A percentile compares a stretch with the other conserved stretches of the same genome.
Conservation (phyloP, 192 early-diverging fungal species). For the Lunasporangiospora selenospora region DNA sequence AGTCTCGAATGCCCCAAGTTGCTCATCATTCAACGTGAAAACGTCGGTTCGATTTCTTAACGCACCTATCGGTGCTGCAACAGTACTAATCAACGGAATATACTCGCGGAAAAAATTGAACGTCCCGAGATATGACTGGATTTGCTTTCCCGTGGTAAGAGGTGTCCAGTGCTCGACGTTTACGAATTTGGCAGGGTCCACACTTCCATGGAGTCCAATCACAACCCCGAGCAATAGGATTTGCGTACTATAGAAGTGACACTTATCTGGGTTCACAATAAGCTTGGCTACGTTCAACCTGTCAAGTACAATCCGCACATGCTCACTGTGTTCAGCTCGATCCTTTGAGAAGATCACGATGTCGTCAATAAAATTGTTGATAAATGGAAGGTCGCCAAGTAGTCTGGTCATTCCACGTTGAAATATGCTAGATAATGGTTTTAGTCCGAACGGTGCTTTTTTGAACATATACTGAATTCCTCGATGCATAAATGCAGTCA, state of each 20-base stretch:
- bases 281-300: constrained; percentile 11
- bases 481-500: constrained; percentile 18
- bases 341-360: constrained; percentile 9
- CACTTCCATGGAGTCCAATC: constrained; percentile 4
- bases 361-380: constrained; percentile 20
- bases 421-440: constrained; percentile 16
- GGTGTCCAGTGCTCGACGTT: constrained; percentile 23
- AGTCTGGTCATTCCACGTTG: constrained; percentile 12
- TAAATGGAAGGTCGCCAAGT: constrained; percentile 22
- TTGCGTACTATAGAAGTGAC: constrained; percentile 12
- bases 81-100: constrained; percentile 10
- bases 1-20: neutral
- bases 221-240: constrained; percentile 11
- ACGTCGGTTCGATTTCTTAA: constrained; percentile 10
- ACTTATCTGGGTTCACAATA: constrained; percentile 27
- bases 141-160: constrained; percentile 22
- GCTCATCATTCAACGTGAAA: neutral
- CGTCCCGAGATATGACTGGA: constrained; percentile 24
- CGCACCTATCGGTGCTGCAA: constrained; percentile 23
- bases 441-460: constrained; percentile 32
- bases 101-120: constrained; percentile 29
- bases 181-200: constrained; percentile 21
- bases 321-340: neutral
- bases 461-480: constrained; percentile 24
- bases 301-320: constrained; percentile 2